These are phyloP conservation scores for Bacterosira constricta DNA, from an alignment of 108 stramenopile genomes.

Conservation along the genomic window DNA sequence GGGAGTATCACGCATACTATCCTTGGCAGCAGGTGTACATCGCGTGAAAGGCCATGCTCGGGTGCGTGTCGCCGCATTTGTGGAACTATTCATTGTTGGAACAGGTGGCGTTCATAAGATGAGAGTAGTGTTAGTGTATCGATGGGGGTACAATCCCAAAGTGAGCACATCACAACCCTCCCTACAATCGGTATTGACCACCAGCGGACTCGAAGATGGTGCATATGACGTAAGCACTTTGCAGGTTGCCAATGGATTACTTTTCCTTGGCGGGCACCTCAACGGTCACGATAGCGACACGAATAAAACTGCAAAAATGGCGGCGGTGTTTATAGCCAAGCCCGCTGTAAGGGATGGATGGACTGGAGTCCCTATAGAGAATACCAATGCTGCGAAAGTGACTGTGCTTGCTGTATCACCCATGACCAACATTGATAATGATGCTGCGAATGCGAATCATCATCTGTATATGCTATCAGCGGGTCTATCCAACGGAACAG, in stretches of 20 bases:
- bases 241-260: slow-evolving; percentile 67
- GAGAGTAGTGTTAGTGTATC: slow-evolving; percentile 74
- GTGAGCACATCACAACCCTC: slow-evolving; percentile 38
- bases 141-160: slow-evolving; percentile 76
- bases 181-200: slow-evolving; percentile 68
- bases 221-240: slow-evolving; percentile 62
- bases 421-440: no score
- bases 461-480: slow-evolving; percentile 64
- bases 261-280: slow-evolving; percentile 73
- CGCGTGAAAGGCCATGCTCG: slow-evolving; percentile 51
- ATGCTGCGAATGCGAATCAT: no score
- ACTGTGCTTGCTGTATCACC: slow-evolving; percentile 52
- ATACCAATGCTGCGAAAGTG: slow-evolving; percentile 36
- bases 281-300: neutral
- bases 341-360: slow-evolving; percentile 75
- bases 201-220: slow-evolving; percentile 51
- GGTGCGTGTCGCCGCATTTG: slow-evolving; percentile 69
- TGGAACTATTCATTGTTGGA: slow-evolving; percentile 45
- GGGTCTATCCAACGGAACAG: slow-evolving; percentile 71
- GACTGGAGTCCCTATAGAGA: slow-evolving; percentile 64
- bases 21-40: slow-evolving; percentile 71
- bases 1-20: slow-evolving; percentile 56
- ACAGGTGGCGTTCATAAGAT: slow-evolving; percentile 21
- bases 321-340: slow-evolving; percentile 73
- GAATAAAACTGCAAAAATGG: slow-evolving; percentile 32